Evolutionary conservation across 176 grass and related monocot species (phyloP).

Genomic region (Otatea glauca): DNA sequence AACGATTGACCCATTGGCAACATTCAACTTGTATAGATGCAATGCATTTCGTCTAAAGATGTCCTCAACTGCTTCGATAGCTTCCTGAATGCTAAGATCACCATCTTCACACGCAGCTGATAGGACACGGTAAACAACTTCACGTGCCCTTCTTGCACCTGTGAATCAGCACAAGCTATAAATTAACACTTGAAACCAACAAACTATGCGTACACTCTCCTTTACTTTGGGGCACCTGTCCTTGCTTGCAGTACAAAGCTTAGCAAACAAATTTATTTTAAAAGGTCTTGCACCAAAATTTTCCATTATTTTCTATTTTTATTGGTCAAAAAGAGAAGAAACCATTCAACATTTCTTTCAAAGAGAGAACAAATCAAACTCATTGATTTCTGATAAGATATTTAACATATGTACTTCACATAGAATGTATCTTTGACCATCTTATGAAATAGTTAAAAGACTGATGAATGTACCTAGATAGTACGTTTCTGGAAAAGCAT

Average conservation of each 20-base stretch:
- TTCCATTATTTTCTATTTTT: conserved; percentile 7
- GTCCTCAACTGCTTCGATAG: conserved; percentile 71
- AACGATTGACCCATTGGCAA: conserved; percentile 47
- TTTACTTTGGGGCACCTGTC: not conserved
- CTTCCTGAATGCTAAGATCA: conserved; percentile 83
- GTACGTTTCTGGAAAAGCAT: conserved; percentile 97
- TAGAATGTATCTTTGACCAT: conserved; percentile 9
- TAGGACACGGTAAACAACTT: conserved; percentile 77
- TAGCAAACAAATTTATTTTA: not conserved
- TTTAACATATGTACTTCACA: conserved; percentile 20
- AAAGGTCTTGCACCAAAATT: conserved; percentile 10
- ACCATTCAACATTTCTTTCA: not conserved
- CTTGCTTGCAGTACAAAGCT: not conserved
- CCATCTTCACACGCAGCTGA: conserved; percentile 85
- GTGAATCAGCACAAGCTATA: conserved; percentile 19
- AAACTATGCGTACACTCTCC: not conserved
- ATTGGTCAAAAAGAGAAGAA: conserved; percentile 29
- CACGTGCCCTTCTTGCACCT: conserved; percentile 84
- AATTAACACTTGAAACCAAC: conserved; percentile 43
- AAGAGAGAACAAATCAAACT: not conserved
- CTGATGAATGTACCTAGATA: conserved; percentile 71
- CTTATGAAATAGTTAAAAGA: conserved; percentile 27
- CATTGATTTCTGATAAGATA: conserved; percentile 11
- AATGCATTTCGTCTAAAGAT: conserved; percentile 91
- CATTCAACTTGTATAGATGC: conserved; percentile 79